A percentile compares a stretch with the other conserved stretches of the same genome.
Evolutionary conservation across 2,329 filamentous ascomycete genomes (phyloP).

Genomic region (Byssochlamys sp.): DNA sequence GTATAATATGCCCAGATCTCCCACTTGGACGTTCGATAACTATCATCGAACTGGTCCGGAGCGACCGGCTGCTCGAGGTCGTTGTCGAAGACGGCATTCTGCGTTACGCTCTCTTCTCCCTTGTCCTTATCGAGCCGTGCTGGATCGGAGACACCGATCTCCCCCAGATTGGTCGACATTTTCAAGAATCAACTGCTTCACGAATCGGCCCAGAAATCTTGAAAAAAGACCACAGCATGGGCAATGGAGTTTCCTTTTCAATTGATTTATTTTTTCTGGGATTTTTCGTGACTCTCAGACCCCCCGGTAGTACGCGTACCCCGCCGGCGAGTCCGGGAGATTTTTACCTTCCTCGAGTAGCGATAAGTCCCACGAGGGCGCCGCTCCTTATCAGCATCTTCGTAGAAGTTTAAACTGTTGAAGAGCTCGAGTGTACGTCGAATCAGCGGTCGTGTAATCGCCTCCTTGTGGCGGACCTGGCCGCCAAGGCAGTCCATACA

Average conservation of each 20-base stretch:
- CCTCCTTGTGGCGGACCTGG: not conserved
- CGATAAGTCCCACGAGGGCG: not conserved
- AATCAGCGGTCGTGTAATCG: not conserved
- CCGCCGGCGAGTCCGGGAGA: not conserved
- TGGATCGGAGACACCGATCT: not conserved
- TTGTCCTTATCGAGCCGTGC: not conserved
- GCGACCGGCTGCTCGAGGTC: constrained; percentile 34
- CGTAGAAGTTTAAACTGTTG: not conserved
- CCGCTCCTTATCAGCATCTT: not conserved
- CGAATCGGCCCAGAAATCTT: not conserved
- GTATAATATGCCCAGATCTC: constrained; percentile 52
- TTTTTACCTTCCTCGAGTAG: not conserved
- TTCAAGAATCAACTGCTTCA: not conserved
- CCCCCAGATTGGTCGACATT: not conserved
- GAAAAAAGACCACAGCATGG: not conserved
- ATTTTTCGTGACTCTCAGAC: not conserved
- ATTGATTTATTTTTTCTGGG: not conserved
- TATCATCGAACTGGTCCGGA: constrained; percentile 47
- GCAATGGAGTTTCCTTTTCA: not conserved
- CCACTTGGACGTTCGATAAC: constrained; percentile 41
- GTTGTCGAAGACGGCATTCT: not conserved
- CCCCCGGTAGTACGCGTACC: not conserved
- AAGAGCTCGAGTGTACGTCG: not conserved
- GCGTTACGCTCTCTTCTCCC: not conserved
- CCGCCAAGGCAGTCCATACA: not conserved